phyloP scores from a whole-genome alignment of 2,329 filamentous ascomycete species.

The Trichoderma gracile region DNA sequence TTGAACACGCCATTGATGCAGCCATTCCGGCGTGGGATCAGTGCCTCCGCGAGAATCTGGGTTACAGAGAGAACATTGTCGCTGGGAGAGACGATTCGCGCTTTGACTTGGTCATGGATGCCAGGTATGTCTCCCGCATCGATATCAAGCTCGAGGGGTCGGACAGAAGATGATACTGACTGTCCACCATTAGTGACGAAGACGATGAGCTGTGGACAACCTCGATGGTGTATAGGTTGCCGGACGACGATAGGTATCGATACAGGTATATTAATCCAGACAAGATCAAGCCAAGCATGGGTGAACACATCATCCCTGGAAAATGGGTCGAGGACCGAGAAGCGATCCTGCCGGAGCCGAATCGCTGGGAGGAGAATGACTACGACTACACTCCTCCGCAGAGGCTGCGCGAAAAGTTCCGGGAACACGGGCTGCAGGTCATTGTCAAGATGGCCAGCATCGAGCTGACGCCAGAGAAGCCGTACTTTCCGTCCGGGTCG shows the following conservation, averaged over 20 bases:
- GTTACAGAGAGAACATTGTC: background rate
- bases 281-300: background rate
- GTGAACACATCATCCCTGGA: background rate
- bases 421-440: slow-evolving; percentile 52
- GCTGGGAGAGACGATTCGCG: slow-evolving; percentile 9
- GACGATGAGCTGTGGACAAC: background rate
- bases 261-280: background rate
- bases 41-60: slow-evolving; percentile 33
- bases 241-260: background rate
- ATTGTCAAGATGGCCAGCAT: slow-evolving; percentile 61
- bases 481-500: slow-evolving; percentile 46
- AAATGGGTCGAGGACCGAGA: slow-evolving; percentile 27
- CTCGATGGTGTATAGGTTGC: background rate
- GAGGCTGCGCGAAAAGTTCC: slow-evolving; percentile 29
- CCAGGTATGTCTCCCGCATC: background rate
- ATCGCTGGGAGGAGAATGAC: slow-evolving; percentile 7
- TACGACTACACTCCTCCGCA: slow-evolving; percentile 21
- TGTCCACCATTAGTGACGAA: background rate
- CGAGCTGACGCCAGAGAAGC: slow-evolving; percentile 54
- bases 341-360: slow-evolving; percentile 32
- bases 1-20: slow-evolving; percentile 39
- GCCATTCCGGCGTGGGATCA: slow-evolving; percentile 49
- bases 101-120: background rate
- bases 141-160: rapidly evolving
- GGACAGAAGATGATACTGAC: background rate